Evolutionary conservation across 768 basidiomycete genomes (phyloP).

Genomic region (Lactarius trivialis): DNA sequence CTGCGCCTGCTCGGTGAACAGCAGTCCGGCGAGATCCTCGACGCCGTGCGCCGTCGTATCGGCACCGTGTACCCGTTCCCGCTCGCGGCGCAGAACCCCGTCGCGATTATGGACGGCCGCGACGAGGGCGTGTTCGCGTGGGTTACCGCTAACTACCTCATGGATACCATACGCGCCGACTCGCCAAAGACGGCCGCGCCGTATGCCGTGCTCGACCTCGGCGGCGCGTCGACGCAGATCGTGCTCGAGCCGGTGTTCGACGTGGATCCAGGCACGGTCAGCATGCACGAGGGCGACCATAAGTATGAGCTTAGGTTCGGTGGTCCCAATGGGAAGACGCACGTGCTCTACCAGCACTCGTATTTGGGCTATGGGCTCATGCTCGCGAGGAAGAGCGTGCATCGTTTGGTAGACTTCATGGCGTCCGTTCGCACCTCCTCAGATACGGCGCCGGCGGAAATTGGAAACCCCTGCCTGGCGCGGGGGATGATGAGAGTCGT

Average conservation of each 20-base stretch:
- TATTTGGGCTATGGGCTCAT: conserved; percentile 96
- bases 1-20: conserved; percentile 60
- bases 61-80: conserved; percentile 60
- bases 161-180: conserved; percentile 61
- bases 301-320: conserved; percentile 80
- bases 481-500: conserved; percentile 56
- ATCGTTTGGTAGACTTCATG: conserved; percentile 89
- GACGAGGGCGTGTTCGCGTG: conserved; percentile 99
- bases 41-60: conserved; percentile 60
- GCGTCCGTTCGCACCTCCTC: conserved; percentile 36
- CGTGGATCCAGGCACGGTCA: conserved; percentile 25
- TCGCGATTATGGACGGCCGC: conserved; percentile 89
- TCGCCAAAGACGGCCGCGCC: conserved; percentile 43
- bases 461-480: conserved; percentile 82
- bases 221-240: conserved; percentile 96
- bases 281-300: conserved; percentile 78
- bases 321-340: conserved; percentile 39
- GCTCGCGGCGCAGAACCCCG: conserved; percentile 52
- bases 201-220: conserved; percentile 91
- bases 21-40: conserved; percentile 65
- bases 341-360: conserved; percentile 92
- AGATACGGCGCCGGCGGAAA: conserved; percentile 25
- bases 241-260: conserved; percentile 83
- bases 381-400: conserved; percentile 77
- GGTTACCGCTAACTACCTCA: conserved; percentile 95